A percentile compares a stretch with the other conserved stretches of the same genome.
These are phyloP conservation scores for Oryza longistaminata DNA, from an alignment of 176 grass and related monocot species.

Conservation along the genomic window DNA sequence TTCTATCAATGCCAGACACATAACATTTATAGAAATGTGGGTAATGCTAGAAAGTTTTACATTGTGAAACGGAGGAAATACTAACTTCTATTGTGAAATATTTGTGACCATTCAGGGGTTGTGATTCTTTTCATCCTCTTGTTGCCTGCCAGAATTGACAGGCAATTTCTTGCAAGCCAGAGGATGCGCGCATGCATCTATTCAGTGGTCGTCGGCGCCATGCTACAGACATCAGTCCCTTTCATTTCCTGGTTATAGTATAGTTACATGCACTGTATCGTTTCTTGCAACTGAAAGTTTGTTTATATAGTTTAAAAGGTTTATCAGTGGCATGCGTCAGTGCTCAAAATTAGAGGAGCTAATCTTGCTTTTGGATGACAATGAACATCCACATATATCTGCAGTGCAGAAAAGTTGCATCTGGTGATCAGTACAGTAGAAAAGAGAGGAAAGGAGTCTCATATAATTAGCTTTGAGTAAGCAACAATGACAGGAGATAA, in stretches of 20 bases:
- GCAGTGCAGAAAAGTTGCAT: background rate
- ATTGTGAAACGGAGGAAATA: too few species aligned
- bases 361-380: background rate
- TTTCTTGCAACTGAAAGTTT: background rate
- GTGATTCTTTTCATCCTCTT: background rate
- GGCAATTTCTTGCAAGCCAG: slow-evolving; percentile 20
- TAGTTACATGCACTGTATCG: background rate
- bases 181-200: slow-evolving; percentile 20
- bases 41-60: too few species aligned
- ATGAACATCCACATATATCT: background rate
- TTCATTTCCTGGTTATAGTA: slow-evolving; percentile 26
- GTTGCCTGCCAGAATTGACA: slow-evolving; percentile 26
- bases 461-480: background rate
- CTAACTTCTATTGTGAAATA: background rate
- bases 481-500: background rate
- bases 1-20: too few species aligned
- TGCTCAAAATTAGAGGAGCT: background rate
- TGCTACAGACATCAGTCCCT: slow-evolving; percentile 11
- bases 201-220: slow-evolving; percentile 33
- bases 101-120: background rate
- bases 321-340: slow-evolving; percentile 19
- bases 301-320: background rate
- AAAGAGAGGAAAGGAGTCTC: background rate
- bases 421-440: background rate
- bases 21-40: too few species aligned